Base-by-base conservation (phyloP, 352 stramenopile genomes). In the Globisporangium orthogonon region DNA sequence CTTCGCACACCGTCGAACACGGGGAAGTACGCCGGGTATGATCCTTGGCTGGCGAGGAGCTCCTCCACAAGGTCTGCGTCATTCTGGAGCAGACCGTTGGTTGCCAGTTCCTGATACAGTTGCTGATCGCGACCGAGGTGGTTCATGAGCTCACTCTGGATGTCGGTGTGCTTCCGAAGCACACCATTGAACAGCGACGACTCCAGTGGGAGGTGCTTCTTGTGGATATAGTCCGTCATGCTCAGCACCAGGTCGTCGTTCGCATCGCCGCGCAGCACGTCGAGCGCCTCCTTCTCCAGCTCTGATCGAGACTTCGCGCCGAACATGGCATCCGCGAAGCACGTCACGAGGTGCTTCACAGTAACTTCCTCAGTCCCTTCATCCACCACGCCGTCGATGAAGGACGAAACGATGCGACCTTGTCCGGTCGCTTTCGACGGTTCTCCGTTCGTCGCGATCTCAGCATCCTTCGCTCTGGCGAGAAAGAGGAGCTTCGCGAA, bases 111-210 rank as follows among this genome's bases (percentile, higher is more conserved):
- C 52, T 92, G 76, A 40, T 86, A 94, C 4, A 89, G 51, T 5
- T 61, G 66, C 52, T 97, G 89, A 52, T 97, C 91, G 54, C 83
- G 70, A 2, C 80, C 79, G 30, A 96, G 75, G 52, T 88, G 71
- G 6, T 54, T 56, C 78, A 96, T 93, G 50, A 96, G 73, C 2
- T 83, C 67, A 37, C 65, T 68, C 65, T 95, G 76, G 37, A 96
- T 50, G 35, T 91, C 75, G 17, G 89, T 50, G 45, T 82, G 70
- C 14, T 70, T 78, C 37, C 78, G 73, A 4, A 97, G 46, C 37
- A 96, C 73, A 37, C 90, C 90, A 60, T 97, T 97, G 41, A 97
- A 89, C 7, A 91, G 63, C 37, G 81, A 80, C 7, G 67, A 92
- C 28, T 80, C 71, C 17, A 94, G 60, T 28, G 78, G 81, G 33